Evolutionary conservation across 2,329 filamentous ascomycete species (phyloP).

Genomic region (Cercospora citrullina): DNA sequence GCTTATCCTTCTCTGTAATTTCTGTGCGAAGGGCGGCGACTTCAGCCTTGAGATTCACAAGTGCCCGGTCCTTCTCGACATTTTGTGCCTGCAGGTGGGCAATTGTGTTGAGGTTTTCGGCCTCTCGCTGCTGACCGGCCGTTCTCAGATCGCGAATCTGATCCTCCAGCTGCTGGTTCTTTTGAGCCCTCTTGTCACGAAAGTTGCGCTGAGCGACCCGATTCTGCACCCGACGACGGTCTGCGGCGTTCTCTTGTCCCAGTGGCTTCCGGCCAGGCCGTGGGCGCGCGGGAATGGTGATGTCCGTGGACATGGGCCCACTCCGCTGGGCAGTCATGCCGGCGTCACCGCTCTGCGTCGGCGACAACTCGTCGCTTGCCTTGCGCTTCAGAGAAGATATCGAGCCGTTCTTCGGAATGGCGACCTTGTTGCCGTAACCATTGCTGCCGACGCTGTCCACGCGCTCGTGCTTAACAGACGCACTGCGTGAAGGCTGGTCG

Average conservation of each 20-base stretch:
- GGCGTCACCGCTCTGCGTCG: slow-evolving; percentile 6
- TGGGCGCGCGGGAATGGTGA: slow-evolving; percentile 46
- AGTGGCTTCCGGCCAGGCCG: slow-evolving; percentile 81
- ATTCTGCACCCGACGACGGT: slow-evolving; percentile 93
- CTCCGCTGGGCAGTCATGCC: slow-evolving; percentile 18
- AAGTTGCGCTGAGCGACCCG: slow-evolving; percentile 88
- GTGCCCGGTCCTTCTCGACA: slow-evolving; percentile 4
- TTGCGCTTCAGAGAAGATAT: slow-evolving; percentile 8
- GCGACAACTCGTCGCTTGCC: neutral
- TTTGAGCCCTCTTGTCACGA: slow-evolving; percentile 79
- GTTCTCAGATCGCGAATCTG: slow-evolving; percentile 48
- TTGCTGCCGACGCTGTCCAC: slow-evolving; percentile 12
- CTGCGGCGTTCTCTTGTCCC: slow-evolving; percentile 78
- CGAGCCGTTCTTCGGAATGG: slow-evolving; percentile 17
- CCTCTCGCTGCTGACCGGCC: slow-evolving; percentile 5
- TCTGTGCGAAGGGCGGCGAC: neutral
- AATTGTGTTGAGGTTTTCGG: slow-evolving; percentile 8
- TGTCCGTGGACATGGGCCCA: slow-evolving; percentile 42
- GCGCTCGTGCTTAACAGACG: neutral
- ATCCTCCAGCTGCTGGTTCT: slow-evolving; percentile 54
- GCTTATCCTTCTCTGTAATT: neutral
- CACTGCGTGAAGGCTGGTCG: neutral
- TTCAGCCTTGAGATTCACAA: slow-evolving; percentile 8
- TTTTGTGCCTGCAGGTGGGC: neutral
- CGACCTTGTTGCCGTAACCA: slow-evolving; percentile 14